phyloP scores from a whole-genome alignment of 805 yeast genomes.

The Monosporozyma aquatica region DNA sequence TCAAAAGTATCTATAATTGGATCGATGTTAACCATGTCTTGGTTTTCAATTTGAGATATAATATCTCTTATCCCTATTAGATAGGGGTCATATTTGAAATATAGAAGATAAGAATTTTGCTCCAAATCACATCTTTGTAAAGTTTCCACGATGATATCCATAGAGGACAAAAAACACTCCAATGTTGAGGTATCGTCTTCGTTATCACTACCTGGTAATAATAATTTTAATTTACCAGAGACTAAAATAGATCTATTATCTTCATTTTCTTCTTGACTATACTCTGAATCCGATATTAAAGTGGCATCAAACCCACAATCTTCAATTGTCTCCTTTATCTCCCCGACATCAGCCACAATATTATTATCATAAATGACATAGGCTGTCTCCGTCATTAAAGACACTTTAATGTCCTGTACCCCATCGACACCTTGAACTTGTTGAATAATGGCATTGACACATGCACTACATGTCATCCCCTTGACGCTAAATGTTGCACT shows the following conservation, averaged over 20 bases:
- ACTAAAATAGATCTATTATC: too few species aligned
- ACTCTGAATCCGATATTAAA: background rate
- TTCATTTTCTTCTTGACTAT: background rate
- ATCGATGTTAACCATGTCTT: background rate
- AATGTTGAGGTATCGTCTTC: background rate
- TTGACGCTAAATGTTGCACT: constrained; percentile 15
- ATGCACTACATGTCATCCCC: constrained; percentile 93
- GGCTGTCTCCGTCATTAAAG: constrained; percentile 72
- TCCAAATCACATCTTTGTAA: too few species aligned
- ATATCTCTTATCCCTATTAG: constrained; percentile 56
- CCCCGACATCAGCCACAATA: constrained; percentile 27
- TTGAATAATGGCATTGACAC: constrained; percentile 57
- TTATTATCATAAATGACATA: constrained; percentile 38
- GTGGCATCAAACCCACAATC: constrained; percentile 65
- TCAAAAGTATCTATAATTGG: background rate
- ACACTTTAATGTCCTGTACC: constrained; percentile 49
- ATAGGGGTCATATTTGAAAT: constrained; percentile 36
- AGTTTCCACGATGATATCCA: background rate
- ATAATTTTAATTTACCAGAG: background rate
- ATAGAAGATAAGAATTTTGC: background rate
- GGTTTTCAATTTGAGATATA: constrained; percentile 27
- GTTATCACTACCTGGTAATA: too few species aligned
- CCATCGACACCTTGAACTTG: constrained; percentile 44
- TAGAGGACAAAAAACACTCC: background rate
- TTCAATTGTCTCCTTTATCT: constrained; percentile 49